These are phyloP conservation scores for Mycena chlorophos DNA, from an alignment of 768 basidiomycete species.

Conservation along the genomic window DNA sequence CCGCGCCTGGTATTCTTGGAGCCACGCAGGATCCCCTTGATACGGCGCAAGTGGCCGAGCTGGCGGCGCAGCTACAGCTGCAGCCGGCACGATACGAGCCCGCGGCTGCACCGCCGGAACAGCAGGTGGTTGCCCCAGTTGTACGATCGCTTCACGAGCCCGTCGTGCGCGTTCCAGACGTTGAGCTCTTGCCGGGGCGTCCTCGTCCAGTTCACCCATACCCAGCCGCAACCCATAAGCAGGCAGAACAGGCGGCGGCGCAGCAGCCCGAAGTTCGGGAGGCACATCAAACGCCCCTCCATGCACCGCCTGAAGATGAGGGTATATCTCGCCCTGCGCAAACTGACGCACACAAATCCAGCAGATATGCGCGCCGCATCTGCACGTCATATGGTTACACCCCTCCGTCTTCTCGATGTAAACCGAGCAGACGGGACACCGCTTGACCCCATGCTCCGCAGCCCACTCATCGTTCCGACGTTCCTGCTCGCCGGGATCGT, in stretches of 20 bases:
- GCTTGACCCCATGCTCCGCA: slow-evolving; percentile 37
- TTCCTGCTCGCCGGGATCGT: slow-evolving; percentile 43
- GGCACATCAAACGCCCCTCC: slow-evolving; percentile 20
- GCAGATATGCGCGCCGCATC: slow-evolving; percentile 53
- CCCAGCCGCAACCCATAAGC: neutral
- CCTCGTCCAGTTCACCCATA: neutral
- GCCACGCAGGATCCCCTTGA: neutral
- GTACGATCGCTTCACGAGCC: neutral
- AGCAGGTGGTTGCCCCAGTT: neutral
- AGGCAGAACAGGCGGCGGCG: no score
- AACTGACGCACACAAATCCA: slow-evolving; percentile 56
- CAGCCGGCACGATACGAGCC: no score
- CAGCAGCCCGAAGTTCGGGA: neutral
- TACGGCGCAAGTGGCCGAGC: neutral
- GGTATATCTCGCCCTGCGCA: slow-evolving; percentile 28
- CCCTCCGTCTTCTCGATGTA: slow-evolving; percentile 52
- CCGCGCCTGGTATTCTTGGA: neutral
- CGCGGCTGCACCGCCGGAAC: no score
- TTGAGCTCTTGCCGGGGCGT: neutral
- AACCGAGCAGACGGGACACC: slow-evolving; percentile 47
- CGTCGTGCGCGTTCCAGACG: neutral
- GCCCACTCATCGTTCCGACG: slow-evolving; percentile 44
- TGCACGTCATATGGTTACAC: slow-evolving; percentile 57
- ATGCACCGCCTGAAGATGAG: slow-evolving; percentile 34
- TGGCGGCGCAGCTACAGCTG: neutral